Evolutionary conservation across 2,329 filamentous ascomycete genomes (phyloP).

Genomic region (Cercospora sp.): DNA sequence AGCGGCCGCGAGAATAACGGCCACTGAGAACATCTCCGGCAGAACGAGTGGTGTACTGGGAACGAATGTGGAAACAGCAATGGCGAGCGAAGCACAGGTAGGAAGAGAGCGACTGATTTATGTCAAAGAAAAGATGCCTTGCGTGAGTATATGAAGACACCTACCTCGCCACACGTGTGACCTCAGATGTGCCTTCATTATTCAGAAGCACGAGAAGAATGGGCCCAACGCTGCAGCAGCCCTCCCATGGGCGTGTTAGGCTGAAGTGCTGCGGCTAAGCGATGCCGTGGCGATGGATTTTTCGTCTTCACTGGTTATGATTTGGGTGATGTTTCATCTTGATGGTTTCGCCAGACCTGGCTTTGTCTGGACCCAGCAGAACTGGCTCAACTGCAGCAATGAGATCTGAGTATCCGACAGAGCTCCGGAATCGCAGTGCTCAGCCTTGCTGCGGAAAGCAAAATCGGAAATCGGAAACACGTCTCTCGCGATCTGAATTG

Average conservation of each 20-base stretch:
- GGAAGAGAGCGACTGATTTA: not conserved
- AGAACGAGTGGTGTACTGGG: not conserved
- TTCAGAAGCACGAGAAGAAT: not conserved
- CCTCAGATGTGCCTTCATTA: not conserved
- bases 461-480: not conserved
- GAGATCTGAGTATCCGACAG: not conserved
- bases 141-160: not conserved
- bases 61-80: not conserved
- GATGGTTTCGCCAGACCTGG: slow-evolving; percentile 6
- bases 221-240: not conserved
- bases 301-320: not conserved
- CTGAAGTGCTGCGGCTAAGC: not conserved
- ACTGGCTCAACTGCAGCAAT: not conserved
- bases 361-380: not conserved
- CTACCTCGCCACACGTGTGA: not conserved
- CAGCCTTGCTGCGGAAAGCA: not conserved
- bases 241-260: not conserved
- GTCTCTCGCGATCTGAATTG: not conserved
- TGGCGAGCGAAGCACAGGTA: not conserved
- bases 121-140: not conserved
- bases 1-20: slow-evolving; percentile 23
- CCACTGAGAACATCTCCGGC: slow-evolving; percentile 20
- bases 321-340: slow-evolving; percentile 19
- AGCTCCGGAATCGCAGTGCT: not conserved
- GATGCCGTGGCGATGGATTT: not conserved